Evolutionary conservation across 352 stramenopile species (phyloP).

Genomic region (Phytopythium aichiense): DNA sequence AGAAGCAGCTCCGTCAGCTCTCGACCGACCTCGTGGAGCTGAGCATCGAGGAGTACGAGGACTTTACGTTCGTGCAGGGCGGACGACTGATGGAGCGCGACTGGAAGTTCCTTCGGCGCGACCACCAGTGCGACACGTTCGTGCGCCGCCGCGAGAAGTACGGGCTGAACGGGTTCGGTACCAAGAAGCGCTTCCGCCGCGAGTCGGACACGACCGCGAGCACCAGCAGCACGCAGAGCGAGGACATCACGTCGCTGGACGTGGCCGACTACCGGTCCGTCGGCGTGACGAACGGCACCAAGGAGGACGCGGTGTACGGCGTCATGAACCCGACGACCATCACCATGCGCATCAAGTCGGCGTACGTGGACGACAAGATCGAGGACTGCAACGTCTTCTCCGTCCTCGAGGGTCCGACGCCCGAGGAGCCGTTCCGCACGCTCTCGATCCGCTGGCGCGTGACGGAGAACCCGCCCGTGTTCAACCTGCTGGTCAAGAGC

Average conservation of each 20-base stretch:
- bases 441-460: constrained; percentile 30
- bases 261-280: constrained; percentile 12
- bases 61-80: constrained; percentile 2
- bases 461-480: constrained; percentile 21
- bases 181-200: constrained; percentile 6
- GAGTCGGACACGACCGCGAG: constrained; percentile 18
- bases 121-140: constrained; percentile 33
- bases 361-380: constrained; percentile 36
- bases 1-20: constrained; percentile 33
- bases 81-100: constrained; percentile 28
- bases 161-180: constrained; percentile 6
- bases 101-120: constrained; percentile 69
- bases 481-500: constrained; percentile 29
- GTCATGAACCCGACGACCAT: constrained; percentile 30
- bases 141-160: constrained; percentile 7
- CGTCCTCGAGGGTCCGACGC: constrained; percentile 29
- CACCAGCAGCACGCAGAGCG: constrained; percentile 40
- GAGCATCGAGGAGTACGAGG: constrained; percentile 34
- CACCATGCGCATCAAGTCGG: constrained; percentile 32
- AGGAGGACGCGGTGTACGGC: constrained; percentile 32
- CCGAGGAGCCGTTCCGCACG: constrained; percentile 37
- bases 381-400: constrained; percentile 34
- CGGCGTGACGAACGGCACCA: constrained; percentile 17
- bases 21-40: constrained; percentile 35
- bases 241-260: constrained; percentile 23